Conservation (phyloP, 75 land plant species). For the Selaginella tamariscina region DNA sequence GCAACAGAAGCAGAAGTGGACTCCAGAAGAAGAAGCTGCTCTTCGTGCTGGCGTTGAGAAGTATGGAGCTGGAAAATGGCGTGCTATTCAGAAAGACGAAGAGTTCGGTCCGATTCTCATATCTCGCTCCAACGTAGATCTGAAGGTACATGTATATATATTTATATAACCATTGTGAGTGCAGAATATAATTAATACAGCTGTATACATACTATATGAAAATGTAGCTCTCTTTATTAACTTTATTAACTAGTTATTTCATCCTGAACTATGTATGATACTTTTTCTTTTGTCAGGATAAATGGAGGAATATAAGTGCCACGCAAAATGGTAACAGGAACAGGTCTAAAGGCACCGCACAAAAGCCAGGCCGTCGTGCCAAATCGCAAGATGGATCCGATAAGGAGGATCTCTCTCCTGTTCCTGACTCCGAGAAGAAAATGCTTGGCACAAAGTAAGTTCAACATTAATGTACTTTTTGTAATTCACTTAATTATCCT, state of each 20-base stretch:
- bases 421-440: neutral
- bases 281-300: neutral
- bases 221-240: no score
- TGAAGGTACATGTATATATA: slow-evolving; percentile 44
- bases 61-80: slow-evolving; percentile 59
- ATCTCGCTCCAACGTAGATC: slow-evolving; percentile 60
- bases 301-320: neutral
- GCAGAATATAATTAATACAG: no score
- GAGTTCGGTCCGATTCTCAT: slow-evolving; percentile 37
- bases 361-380: neutral
- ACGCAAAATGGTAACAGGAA: neutral
- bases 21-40: slow-evolving; percentile 54
- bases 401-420: slow-evolving; percentile 7
- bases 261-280: neutral
- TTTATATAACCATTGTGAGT: no score
- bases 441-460: neutral
- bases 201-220: no score
- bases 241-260: neutral
- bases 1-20: slow-evolving; percentile 50
- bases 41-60: slow-evolving; percentile 46
- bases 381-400: neutral
- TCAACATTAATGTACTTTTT: neutral
- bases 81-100: slow-evolving; percentile 47
- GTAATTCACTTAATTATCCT: neutral
- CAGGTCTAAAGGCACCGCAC: neutral